These are phyloP conservation scores for Ascochyta lentis DNA, from an alignment of 2,329 filamentous ascomycete species.

Conservation along the genomic window DNA sequence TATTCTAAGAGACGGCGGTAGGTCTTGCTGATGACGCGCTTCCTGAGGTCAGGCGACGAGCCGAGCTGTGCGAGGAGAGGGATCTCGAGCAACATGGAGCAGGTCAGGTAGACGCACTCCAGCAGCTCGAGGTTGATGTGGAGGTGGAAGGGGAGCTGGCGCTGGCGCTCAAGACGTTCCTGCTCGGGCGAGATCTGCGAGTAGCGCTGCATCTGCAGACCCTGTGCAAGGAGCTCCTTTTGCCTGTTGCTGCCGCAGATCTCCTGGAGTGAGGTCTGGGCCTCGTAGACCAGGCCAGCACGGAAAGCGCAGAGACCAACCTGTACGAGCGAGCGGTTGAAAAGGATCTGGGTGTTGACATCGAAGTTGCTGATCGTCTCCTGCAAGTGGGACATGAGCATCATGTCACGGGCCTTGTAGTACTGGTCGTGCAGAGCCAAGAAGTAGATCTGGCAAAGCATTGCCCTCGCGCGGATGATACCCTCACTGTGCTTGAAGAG, in stretches of 20 bases:
- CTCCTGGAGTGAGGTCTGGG: conserved; percentile 96
- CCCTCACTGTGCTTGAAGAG: conserved; percentile 94
- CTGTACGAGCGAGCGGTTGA: conserved; percentile 97
- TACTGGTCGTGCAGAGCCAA: conserved; percentile 96
- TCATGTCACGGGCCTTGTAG: conserved; percentile 97
- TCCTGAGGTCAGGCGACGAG: conserved; percentile 95
- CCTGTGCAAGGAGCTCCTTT: conserved; percentile 97
- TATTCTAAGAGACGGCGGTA: conserved; percentile 99
- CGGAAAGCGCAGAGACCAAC: conserved; percentile 98
- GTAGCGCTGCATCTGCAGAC: conserved; percentile 97
- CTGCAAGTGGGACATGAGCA: conserved; percentile 99
- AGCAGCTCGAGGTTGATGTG: conserved; percentile 99
- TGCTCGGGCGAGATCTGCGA: conserved; percentile 96
- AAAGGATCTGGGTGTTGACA: conserved; percentile 95
- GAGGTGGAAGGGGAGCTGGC: conserved; percentile 99
- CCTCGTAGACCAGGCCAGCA: conserved; percentile 94
- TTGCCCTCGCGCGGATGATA: conserved; percentile 93
- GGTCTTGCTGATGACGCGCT: conserved; percentile 98
- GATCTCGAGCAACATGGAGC: conserved; percentile 99
- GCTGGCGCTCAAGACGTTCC: conserved; percentile 94
- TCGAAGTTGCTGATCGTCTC: conserved; percentile 98
- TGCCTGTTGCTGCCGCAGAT: conserved; percentile 97
- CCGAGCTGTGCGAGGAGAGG: conserved; percentile 95
- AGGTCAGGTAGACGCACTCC: conserved; percentile 97
- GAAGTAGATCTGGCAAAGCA: conserved; percentile 99